Percentiles rank a stretch among this genome's conserved stretches.
Conservation (phyloP, 345 rosid genomes). For the Linum tenue region DNA sequence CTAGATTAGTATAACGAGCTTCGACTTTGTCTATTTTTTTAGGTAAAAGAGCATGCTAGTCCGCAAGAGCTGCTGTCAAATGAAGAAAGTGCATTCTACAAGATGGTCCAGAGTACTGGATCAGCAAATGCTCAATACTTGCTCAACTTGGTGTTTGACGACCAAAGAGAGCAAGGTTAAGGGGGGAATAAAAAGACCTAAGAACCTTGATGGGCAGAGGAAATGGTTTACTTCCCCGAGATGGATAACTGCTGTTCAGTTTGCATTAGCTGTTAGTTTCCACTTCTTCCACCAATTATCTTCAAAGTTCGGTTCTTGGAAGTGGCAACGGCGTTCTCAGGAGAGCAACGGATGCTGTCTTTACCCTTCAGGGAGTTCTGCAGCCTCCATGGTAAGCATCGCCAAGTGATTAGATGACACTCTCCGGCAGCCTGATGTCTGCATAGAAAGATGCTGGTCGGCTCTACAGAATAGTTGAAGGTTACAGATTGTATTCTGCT, state of each 20-base stretch:
- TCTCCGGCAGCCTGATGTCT: constrained; percentile 36
- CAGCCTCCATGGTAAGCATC: constrained; percentile 52
- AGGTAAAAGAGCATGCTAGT: constrained; percentile 24
- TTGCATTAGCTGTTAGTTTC: constrained; percentile 63
- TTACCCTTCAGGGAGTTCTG: constrained; percentile 60
- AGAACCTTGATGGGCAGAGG: constrained; percentile 2
- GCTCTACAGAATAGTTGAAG: constrained; percentile 82
- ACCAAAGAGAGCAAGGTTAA: constrained; percentile 2
- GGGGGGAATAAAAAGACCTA: neutral
- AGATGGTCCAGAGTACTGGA: constrained; percentile 29
- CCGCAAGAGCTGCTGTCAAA: constrained; percentile 24
- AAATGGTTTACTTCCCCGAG: constrained; percentile 21
- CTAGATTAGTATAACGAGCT: no score
- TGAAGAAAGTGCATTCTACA: constrained; percentile 24
- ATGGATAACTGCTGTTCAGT: constrained; percentile 47
- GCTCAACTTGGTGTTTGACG: constrained; percentile 14
- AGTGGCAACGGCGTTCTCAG: constrained; percentile 49
- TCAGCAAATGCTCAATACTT: constrained; percentile 26
- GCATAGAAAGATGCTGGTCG: constrained; percentile 83
- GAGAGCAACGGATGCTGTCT: constrained; percentile 67
- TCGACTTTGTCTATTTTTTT: no score
- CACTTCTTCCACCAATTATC: constrained; percentile 53
- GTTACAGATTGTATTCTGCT: constrained; percentile 20
- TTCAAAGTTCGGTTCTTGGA: constrained; percentile 40
- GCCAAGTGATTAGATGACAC: constrained; percentile 45